Evolutionary conservation across 768 basidiomycete species (phyloP).

Genomic region (Goffeauzyma gilvescens): DNA sequence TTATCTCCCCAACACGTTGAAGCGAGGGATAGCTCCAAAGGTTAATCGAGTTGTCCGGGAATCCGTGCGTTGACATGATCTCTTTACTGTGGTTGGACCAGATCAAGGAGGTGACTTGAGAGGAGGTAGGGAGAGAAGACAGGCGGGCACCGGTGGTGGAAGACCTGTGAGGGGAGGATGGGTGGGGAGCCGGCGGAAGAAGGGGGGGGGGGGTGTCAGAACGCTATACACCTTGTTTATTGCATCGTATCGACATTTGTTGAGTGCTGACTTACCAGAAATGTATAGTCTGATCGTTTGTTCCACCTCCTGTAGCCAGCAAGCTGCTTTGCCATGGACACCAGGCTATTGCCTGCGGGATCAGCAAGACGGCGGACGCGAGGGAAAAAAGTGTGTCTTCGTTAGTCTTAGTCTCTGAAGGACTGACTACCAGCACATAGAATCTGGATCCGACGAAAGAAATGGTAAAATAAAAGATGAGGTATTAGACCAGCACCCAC

Average conservation of each 20-base stretch:
- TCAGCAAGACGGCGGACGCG: neutral
- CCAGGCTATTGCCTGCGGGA: constrained; percentile 91
- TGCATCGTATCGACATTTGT: too few relatives aligned
- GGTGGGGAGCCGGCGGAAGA: too few relatives aligned
- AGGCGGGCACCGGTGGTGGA: constrained; percentile 62
- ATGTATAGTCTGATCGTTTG: constrained; percentile 51
- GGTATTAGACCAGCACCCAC: constrained; percentile 18
- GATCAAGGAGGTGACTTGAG: constrained; percentile 78
- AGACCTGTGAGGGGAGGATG: constrained; percentile 13
- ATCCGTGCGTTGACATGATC: constrained; percentile 79
- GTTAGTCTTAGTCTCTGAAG: neutral
- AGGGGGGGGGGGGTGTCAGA: neutral
- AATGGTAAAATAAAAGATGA: neutral
- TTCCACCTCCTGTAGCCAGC: constrained; percentile 83
- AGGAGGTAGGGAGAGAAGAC: constrained; percentile 65
- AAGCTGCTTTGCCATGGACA: constrained; percentile 88
- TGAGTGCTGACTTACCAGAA: constrained; percentile 22
- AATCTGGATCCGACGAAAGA: neutral
- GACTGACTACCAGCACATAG: neutral
- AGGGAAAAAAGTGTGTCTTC: neutral
- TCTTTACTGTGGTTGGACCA: constrained; percentile 80
- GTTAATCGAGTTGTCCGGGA: constrained; percentile 41
- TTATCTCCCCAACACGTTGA: constrained; percentile 62
- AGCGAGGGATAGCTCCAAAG: constrained; percentile 54
- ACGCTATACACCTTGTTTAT: neutral